Evolutionary conservation across 139 green algal species (phyloP).

Genomic region (Picochlorum sp.): DNA sequence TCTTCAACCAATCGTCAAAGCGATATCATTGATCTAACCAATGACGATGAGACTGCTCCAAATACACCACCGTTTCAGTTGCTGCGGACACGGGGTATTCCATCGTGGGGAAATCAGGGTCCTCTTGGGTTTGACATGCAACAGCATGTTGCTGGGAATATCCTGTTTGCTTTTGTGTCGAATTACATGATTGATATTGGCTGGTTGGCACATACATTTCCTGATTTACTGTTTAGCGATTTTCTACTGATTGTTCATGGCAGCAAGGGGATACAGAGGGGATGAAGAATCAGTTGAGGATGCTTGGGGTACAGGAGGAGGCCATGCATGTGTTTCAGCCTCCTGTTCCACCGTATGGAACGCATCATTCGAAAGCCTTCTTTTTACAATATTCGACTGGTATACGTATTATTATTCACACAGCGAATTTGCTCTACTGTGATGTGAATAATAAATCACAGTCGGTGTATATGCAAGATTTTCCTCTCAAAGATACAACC

Average conservation of each 20-base stretch:
- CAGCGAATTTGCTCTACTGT: slow-evolving; percentile 70
- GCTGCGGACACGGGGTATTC: slow-evolving; percentile 14
- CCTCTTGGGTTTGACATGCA: slow-evolving; percentile 32
- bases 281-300: not conserved
- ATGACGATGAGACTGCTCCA: not conserved
- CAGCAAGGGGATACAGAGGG: slow-evolving; percentile 6
- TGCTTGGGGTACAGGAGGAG: not conserved
- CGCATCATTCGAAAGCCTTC: slow-evolving; percentile 58
- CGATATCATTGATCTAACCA: too few species aligned
- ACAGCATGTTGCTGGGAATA: slow-evolving; percentile 24
- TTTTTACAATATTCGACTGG: slow-evolving; percentile 40
- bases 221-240: slow-evolving; percentile 28
- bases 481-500: slow-evolving; percentile 52
- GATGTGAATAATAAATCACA: slow-evolving; percentile 80
- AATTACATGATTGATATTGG: slow-evolving; percentile 68
- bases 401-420: slow-evolving; percentile 66
- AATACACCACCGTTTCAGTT: slow-evolving; percentile 11
- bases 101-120: slow-evolving; percentile 32
- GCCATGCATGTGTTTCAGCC: slow-evolving; percentile 15
- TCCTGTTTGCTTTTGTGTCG: slow-evolving; percentile 36
- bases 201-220: slow-evolving; percentile 54
- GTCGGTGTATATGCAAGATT: slow-evolving; percentile 63
- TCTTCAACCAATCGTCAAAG: too few species aligned
- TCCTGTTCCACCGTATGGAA: slow-evolving; percentile 44
- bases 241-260: slow-evolving; percentile 44